Evolutionary conservation across 306 rosid species (phyloP), one percentile per base, ranked within the genome.

Genomic region (Quercus cerris): DNA sequence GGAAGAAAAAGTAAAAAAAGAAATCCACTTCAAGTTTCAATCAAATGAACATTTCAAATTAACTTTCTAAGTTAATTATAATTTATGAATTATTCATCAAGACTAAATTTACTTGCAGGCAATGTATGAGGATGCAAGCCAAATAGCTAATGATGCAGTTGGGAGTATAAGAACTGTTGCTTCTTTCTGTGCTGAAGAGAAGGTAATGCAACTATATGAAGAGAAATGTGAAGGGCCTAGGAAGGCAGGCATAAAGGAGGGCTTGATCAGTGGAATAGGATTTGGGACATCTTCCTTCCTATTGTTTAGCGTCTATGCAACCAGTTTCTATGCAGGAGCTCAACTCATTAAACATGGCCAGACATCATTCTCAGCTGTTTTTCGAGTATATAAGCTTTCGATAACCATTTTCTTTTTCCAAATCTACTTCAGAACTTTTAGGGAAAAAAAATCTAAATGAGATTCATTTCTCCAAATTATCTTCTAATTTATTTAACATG

Each of bases 121-220:
- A 86, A 94, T 80, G 97, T 94, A 94, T 28, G 98, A 92, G 85
- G 97, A 94, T 55, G 98, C 97, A 18, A 94, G 97, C 75, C 98
- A 94, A 81, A 95, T 94, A 61, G 98, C 97, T 15, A 92, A 84
- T 62, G 98, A 94, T 74, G 98, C 97, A 5, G 98, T 94, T 62
- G 98, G 98, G 54, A 92, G 98, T 75, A 92, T 94, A 84, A 90
- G 98, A 84, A 94, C 97, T 1, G 96, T 94, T 55, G 89, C 97
- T 70, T 94, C 98, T 44, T 94, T 94, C 74, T 90, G 97, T 75
- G 94, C 97, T 3, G 98, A 94, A 85, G 95, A 88, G 75, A 94
- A 90, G 78, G 98, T 94, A 73, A 90, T 94, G 96, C 96, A 92
- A 80, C 84, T 90, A 17, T 94, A 94, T 74, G 77, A 81, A 72